Base-by-base conservation (phyloP, 1,284 basidiomycete species). In the Austropuccinia psidii region DNA sequence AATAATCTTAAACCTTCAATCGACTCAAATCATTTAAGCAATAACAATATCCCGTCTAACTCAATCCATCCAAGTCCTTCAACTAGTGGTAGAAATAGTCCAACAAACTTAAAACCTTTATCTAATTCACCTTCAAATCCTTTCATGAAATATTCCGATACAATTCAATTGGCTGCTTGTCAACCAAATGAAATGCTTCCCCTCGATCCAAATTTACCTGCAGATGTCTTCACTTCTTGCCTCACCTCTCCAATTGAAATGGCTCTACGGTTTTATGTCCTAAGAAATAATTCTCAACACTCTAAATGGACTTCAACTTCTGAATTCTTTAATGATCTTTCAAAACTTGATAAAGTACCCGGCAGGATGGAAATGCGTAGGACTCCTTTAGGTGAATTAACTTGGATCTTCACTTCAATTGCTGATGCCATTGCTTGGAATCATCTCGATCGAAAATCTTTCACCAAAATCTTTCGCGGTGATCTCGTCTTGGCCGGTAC, bases 371-470 rank as follows among this genome's bases (percentile, higher is more conserved):
- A 73, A 33, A 73, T 73, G 70, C 58, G 70, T 29, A 21, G 70
- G 39, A 73, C 70, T 17, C 70, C 70, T 45, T 41, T 73, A 11
- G 70, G 70, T 37, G 70, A 73, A 65, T 41, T 73, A 21, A 73
- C 70, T 35, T 73, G 70, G 70, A 73, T 73, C 39, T 73, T 73
- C 50, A 73, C 60, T 8, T 73, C 70, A 4, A 73, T 73, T 50
- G 52, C 70, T 27, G 70, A 73, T 73, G 70, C 70, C 7, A 73
- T 73, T 33, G 70, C 70, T 35, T 73, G 70, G 70, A 73, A 73
- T 43, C 61, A 64, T 73, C 61, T 73, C 37, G 60, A 64, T 73
- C 58, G 61, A 15, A 60, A 73, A 33, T 50, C 49, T 4, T 73
- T 73, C 49, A 73, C 61, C 19, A 61, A 61, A 45, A 65, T 73